A percentile compares a stretch with the other conserved stretches of the same genome.
These are phyloP conservation scores for Clonostachys chloroleuca DNA, from an alignment of 2,329 filamentous ascomycete species.

Conservation along the genomic window DNA sequence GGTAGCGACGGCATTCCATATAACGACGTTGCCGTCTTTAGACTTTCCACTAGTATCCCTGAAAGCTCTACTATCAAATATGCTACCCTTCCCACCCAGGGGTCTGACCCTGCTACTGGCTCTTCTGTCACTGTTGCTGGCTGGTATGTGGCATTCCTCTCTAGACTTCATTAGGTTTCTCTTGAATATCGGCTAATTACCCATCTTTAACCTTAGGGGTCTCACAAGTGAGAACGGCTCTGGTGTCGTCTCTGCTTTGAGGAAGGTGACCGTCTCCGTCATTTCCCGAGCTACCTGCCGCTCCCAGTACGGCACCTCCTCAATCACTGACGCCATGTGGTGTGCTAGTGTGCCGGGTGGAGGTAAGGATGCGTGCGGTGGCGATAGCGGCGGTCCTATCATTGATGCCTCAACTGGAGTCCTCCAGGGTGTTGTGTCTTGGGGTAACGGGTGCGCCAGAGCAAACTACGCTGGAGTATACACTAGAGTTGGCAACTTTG, in stretches of 20 bases:
- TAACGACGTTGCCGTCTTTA: constrained; percentile 20
- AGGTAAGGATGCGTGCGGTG: constrained; percentile 21
- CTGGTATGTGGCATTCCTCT: constrained; percentile 11
- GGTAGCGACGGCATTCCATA: constrained; percentile 4
- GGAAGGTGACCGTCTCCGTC: constrained; percentile 21
- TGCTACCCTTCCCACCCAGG: constrained; percentile 12
- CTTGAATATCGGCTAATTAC: too few relatives aligned
- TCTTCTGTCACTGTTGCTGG: constrained; percentile 14
- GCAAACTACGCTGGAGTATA: constrained; percentile 19
- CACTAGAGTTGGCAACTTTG: constrained; percentile 14
- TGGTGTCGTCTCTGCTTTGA: constrained; percentile 9
- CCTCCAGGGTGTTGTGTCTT: constrained; percentile 20
- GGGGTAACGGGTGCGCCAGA: constrained; percentile 19
- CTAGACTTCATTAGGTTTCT: too few relatives aligned
- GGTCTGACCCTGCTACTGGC: constrained; percentile 15
- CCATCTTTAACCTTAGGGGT: neutral
- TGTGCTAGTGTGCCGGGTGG: constrained; percentile 17
- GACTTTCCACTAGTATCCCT: constrained; percentile 13
- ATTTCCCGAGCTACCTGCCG: constrained; percentile 16
- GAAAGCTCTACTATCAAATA: constrained; percentile 15
- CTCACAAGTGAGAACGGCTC: constrained; percentile 2
- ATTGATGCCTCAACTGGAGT: constrained; percentile 10
- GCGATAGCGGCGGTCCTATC: constrained; percentile 22
- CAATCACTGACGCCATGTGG: constrained; percentile 20
- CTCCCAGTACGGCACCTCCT: constrained; percentile 8